phyloP scores from a whole-genome alignment of 768 basidiomycete species.

The Mycena vitilis region DNA sequence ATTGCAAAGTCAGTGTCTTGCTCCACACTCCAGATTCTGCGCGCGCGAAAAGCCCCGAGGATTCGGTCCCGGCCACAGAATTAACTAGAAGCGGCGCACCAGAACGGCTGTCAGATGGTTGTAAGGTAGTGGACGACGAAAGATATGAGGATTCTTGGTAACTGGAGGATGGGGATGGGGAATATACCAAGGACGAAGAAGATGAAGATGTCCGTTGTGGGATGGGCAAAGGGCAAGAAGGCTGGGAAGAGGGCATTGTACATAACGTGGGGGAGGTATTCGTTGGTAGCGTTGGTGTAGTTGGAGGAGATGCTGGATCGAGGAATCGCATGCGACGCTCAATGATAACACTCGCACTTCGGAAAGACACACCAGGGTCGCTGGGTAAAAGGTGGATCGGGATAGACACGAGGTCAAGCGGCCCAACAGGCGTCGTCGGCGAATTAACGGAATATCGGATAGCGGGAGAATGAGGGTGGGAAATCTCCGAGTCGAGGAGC shows the following conservation, averaged over 20 bases:
- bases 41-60: conserved; percentile 66
- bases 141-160: conserved; percentile 32
- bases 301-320: conserved; percentile 38
- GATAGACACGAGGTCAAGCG: conserved; percentile 77
- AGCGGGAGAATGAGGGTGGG: conserved; percentile 66
- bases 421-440: conserved; percentile 73
- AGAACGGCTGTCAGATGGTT: conserved; percentile 22
- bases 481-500: conserved; percentile 54
- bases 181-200: conserved; percentile 42
- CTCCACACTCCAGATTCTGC: conserved; percentile 70
- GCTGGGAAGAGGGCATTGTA: conserved; percentile 37
- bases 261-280: conserved; percentile 33
- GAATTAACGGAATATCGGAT: conserved; percentile 70
- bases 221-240: conserved; percentile 33
- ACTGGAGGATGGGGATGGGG: conserved; percentile 33
- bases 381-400: conserved; percentile 70
- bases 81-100: conserved; percentile 49
- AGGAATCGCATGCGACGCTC: conserved; percentile 76
- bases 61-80: conserved; percentile 68
- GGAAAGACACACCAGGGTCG: conserved; percentile 68
- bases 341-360: conserved; percentile 71
- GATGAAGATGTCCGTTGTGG: conserved; percentile 49
- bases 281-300: conserved; percentile 40
- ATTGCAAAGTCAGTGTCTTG: conserved; percentile 75
- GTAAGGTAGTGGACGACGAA: conserved; percentile 36